These are phyloP conservation scores for Scopulariopsis brevicaulis DNA, from an alignment of 2,329 filamentous ascomycete species.

Conservation along the genomic window DNA sequence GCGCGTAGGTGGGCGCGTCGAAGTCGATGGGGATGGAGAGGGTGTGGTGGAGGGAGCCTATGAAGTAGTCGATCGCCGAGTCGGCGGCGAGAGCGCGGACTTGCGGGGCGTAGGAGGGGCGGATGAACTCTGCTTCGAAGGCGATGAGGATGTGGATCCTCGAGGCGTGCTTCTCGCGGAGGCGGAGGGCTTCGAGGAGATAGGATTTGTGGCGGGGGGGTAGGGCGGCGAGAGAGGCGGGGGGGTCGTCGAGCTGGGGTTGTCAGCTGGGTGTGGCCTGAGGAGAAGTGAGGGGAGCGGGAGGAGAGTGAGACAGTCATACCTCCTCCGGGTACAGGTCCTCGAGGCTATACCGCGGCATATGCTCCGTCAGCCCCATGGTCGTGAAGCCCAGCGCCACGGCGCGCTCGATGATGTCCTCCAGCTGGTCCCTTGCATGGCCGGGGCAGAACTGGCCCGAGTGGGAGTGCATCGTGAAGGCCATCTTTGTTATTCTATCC, in stretches of 20 bases:
- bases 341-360: conserved; percentile 61
- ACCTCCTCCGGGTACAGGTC: conserved; percentile 94
- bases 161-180: conserved; percentile 57
- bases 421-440: conserved; percentile 76
- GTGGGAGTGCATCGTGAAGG: conserved; percentile 95
- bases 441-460: conserved; percentile 93
- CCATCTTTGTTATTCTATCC: conserved; percentile 46
- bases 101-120: conserved; percentile 45
- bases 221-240: conserved; percentile 35
- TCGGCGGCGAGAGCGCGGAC: conserved; percentile 47
- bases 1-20: conserved; percentile 53
- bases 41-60: conserved; percentile 89
- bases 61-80: conserved; percentile 72
- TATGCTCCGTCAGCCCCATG: conserved; percentile 89
- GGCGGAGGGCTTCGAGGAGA: conserved; percentile 60
- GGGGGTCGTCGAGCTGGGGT: conserved; percentile 33
- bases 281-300: not conserved
- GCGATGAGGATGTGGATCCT: conserved; percentile 75
- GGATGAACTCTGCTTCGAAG: conserved; percentile 91
- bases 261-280: not conserved
- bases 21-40: conserved; percentile 83
- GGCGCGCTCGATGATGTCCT: conserved; percentile 71
- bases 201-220: conserved; percentile 56
- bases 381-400: conserved; percentile 69
- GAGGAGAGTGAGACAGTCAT: conserved; percentile 6